phyloP scores from a whole-genome alignment of 306 rosid species.

The Sindora glabra region DNA sequence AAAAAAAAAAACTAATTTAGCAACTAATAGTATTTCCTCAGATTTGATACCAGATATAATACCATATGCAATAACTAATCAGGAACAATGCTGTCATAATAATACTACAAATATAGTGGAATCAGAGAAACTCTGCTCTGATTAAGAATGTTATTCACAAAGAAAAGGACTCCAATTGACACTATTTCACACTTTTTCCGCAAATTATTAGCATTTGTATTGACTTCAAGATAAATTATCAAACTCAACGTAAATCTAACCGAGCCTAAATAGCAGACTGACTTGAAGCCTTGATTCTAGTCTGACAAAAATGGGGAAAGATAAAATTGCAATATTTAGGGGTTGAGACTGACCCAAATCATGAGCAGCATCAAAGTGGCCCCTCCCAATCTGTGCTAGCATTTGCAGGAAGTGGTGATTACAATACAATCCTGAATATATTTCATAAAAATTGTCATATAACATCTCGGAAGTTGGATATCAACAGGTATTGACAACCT shows the following conservation, averaged over 20 bases:
- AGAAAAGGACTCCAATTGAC: neutral
- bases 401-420: slow-evolving; percentile 89
- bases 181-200: neutral
- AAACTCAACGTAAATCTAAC: too few relatives aligned
- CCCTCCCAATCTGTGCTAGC: slow-evolving; percentile 77
- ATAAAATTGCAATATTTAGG: neutral
- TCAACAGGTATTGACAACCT: neutral
- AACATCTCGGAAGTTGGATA: neutral
- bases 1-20: neutral
- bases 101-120: neutral
- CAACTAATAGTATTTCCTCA: neutral
- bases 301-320: neutral
- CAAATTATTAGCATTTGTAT: neutral
- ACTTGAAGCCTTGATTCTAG: neutral
- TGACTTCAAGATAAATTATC: slow-evolving; percentile 1
- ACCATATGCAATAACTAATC: neutral
- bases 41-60: neutral
- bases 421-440: slow-evolving; percentile 65
- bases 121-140: neutral
- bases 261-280: too few relatives aligned
- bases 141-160: neutral
- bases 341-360: slow-evolving; percentile 50
- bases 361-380: slow-evolving; percentile 57
- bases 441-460: neutral
- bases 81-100: neutral